Evolutionary conservation across 2,329 filamentous ascomycete species (phyloP).

Genomic region (Ophioceras dolichostomum): DNA sequence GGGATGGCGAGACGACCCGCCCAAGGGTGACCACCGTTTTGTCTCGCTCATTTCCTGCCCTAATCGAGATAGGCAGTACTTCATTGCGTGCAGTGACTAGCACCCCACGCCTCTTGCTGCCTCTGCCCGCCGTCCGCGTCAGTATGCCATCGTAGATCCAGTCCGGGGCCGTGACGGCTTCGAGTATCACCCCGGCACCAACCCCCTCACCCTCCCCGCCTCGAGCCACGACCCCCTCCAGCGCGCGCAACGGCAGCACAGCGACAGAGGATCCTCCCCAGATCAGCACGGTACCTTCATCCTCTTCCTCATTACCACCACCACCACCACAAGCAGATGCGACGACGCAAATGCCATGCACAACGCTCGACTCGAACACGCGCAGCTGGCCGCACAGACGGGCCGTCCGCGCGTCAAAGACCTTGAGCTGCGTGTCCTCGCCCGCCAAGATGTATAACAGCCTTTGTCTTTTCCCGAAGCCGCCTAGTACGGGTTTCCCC

Average conservation of each 20-base stretch:
- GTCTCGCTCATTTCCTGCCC: slow-evolving; percentile 16
- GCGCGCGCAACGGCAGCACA: slow-evolving; percentile 18
- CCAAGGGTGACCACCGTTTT: slow-evolving; percentile 29
- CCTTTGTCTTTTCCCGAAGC: too few relatives aligned
- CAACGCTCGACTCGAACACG: slow-evolving; percentile 55
- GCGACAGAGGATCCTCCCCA: slow-evolving; percentile 61
- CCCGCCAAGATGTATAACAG: slow-evolving; percentile 38
- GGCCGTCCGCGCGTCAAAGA: slow-evolving; percentile 32
- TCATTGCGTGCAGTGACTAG: slow-evolving; percentile 84
- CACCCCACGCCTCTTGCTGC: slow-evolving; percentile 28
- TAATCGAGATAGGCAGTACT: slow-evolving; percentile 37
- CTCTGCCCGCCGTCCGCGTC: too few relatives aligned
- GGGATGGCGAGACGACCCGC: slow-evolving; percentile 43
- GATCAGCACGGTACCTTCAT: slow-evolving; percentile 37
- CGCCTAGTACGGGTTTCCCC: slow-evolving; percentile 3
- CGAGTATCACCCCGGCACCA: too few relatives aligned
- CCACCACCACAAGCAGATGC: too few relatives aligned
- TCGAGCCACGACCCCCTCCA: slow-evolving; percentile 21
- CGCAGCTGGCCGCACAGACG: slow-evolving; percentile 26
- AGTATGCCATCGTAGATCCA: too few relatives aligned
- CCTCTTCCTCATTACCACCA: too few relatives aligned
- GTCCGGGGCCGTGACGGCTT: slow-evolving; percentile 21
- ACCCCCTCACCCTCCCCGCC: slow-evolving; percentile 31
- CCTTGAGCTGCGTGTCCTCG: slow-evolving; percentile 44
- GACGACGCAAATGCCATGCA: slow-evolving; percentile 57